Evolutionary conservation across 2,329 filamentous ascomycete genomes (phyloP).

Genomic region (Hysterium pulicare): DNA sequence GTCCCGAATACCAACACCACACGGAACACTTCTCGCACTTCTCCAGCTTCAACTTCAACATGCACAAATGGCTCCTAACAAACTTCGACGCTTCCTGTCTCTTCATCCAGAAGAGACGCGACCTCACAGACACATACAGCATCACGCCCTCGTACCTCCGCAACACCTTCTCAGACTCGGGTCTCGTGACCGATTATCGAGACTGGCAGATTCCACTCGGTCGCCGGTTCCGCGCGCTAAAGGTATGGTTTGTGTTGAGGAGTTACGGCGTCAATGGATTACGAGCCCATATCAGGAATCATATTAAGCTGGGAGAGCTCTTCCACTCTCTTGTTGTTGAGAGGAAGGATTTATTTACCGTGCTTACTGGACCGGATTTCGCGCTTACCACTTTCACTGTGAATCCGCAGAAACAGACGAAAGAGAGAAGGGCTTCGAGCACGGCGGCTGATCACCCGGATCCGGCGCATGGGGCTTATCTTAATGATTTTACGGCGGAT

Average conservation of each 20-base stretch:
- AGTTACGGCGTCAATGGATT: slow-evolving; percentile 77
- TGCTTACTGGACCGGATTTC: slow-evolving; percentile 72
- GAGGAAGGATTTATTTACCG: slow-evolving; percentile 68
- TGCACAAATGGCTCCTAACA: slow-evolving; percentile 95
- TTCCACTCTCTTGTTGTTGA: slow-evolving; percentile 61
- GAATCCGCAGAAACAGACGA: slow-evolving; percentile 14
- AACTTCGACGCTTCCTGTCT: slow-evolving; percentile 83
- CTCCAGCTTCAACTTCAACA: slow-evolving; percentile 90
- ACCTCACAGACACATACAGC: slow-evolving; percentile 75
- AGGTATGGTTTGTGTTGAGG: slow-evolving; percentile 92
- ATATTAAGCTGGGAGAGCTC: slow-evolving; percentile 64
- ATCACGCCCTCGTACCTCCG: slow-evolving; percentile 78
- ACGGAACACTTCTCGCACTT: slow-evolving; percentile 61
- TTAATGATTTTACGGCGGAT: slow-evolving; percentile 32
- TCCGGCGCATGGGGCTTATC: slow-evolving; percentile 27
- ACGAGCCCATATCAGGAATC: slow-evolving; percentile 67
- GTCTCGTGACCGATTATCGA: slow-evolving; percentile 88
- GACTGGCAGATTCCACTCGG: slow-evolving; percentile 97
- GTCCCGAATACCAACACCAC: slow-evolving; percentile 74
- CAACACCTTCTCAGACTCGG: slow-evolving; percentile 76
- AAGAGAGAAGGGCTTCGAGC: slow-evolving; percentile 4
- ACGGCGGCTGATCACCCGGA: slow-evolving; percentile 19
- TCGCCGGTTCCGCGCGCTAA: slow-evolving; percentile 79
- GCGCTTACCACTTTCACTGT: slow-evolving; percentile 77
- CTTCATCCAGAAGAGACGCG: slow-evolving; percentile 69